Evolutionary conservation across 2,329 filamentous ascomycete species (phyloP), one percentile per base, ranked within the genome.

Genomic region (Myriosclerotinia scirpicola): DNA sequence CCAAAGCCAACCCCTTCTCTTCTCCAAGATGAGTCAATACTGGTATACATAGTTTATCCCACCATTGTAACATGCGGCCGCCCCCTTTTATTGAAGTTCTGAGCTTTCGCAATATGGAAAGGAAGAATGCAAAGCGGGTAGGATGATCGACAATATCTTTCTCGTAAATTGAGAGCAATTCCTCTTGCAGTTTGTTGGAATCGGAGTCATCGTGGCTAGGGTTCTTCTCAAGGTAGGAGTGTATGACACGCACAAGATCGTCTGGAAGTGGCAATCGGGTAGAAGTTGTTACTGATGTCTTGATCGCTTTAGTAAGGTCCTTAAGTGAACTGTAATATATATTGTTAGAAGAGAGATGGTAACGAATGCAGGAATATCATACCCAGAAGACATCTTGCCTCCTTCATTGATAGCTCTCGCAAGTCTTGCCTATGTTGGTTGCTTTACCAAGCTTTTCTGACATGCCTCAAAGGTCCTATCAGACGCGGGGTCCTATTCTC

Each of bases 161-260:
- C 67, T 88, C 82, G 79, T 89, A 92, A 64, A 91, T 82, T 34
- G 81, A 78, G 52, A 89, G 79, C 9, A 95, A 82, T 72, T 93
- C 90, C 52, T 92, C 90, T 69, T 92, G 87, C 61, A 93, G 81
- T 67, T 88, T 86, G 71, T 91, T 89, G n/a, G 87, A 83, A 52
- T 87, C 83, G 66, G 82, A 79, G 62, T 92, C 89, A 73, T 93
- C 90, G 70, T 86, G 84, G 71, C 85, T 84, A 66, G 85, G 80
- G 75, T 91, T 87, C 73, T 87, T 88, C 55, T 87, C 84, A 60
- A 92, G 81, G 77, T 92, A 94, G 67, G 80, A 80, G 65, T 87
- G 82, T 69, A 93, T 87, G 63, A 85, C 80, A 52, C 83, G 79
- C 71, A 82, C 77, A 63, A 92, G 80, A 67, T 89, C 85, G 70